A percentile compares a stretch with the other conserved stretches of the same genome.
These are phyloP conservation scores for Rachicladosporium sp. DNA, from an alignment of 2,329 filamentous ascomycete genomes.

Conservation along the genomic window DNA sequence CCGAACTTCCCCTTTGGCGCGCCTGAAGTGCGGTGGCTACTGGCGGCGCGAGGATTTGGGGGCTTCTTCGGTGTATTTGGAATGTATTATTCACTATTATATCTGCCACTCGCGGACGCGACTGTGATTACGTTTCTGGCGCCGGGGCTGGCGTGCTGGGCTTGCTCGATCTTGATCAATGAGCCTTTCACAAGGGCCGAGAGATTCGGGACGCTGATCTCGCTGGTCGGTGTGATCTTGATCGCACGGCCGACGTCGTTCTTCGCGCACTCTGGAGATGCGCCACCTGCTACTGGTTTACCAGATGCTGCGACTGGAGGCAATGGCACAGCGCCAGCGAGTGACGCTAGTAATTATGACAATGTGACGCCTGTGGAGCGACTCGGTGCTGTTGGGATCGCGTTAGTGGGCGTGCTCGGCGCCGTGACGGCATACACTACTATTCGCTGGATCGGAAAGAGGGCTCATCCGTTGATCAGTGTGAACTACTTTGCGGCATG, in stretches of 20 bases:
- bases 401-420: constrained; percentile 66
- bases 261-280: constrained; percentile 29
- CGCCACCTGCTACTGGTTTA: constrained; percentile 22
- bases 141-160: constrained; percentile 65
- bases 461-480: constrained; percentile 69
- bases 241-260: constrained; percentile 61
- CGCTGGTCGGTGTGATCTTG: constrained; percentile 66
- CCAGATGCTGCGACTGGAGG: constrained; percentile 16
- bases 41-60: constrained; percentile 54
- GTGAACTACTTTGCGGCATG: constrained; percentile 72
- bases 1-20: constrained; percentile 60
- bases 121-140: constrained; percentile 82
- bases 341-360: constrained; percentile 27
- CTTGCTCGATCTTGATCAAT: constrained; percentile 61
- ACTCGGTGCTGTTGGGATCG: constrained; percentile 56
- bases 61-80: constrained; percentile 71
- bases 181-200: constrained; percentile 71
- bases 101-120: constrained; percentile 74
- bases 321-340: constrained; percentile 19
- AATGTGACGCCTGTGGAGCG: constrained; percentile 50
- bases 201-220: constrained; percentile 62
- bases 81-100: constrained; percentile 62
- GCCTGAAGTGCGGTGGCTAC: constrained; percentile 51
- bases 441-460: constrained; percentile 66
- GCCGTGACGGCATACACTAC: constrained; percentile 61